Conservation (phyloP, 2,329 filamentous ascomycete species). For the Cytospora leucostoma region DNA sequence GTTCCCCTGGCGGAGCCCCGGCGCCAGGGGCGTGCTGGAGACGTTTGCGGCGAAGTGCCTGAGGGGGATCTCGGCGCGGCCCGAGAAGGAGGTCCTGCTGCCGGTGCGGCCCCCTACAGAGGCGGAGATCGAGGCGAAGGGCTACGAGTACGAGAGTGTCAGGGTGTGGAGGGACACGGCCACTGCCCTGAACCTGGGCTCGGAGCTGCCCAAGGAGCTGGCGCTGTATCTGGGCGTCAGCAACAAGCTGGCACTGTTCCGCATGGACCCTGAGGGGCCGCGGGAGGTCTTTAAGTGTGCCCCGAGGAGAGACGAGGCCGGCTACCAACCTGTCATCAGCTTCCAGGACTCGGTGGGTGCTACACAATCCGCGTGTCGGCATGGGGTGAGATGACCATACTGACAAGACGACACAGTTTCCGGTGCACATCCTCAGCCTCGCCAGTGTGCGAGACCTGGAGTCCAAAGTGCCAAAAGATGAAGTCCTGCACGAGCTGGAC, state of each 20-base stretch:
- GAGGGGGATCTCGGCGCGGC: conserved; percentile 49
- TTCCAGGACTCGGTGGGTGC: conserved; percentile 70
- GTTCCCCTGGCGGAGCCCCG: conserved; percentile 62
- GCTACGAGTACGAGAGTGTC: conserved; percentile 63
- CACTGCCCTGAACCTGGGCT: conserved; percentile 57
- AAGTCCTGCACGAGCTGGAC: conserved; percentile 54
- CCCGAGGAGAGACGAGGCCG: conserved; percentile 57
- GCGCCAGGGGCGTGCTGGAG: conserved; percentile 50
- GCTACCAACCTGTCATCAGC: conserved; percentile 65
- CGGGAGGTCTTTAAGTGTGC: conserved; percentile 63
- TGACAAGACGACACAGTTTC: conserved; percentile 52
- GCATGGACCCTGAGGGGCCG: conserved; percentile 59
- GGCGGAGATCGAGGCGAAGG: conserved; percentile 57
- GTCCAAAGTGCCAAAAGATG: conserved; percentile 52
- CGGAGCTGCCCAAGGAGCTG: conserved; percentile 63
- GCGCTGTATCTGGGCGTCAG: conserved; percentile 66
- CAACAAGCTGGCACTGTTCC: conserved; percentile 67
- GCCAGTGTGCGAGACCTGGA: conserved; percentile 64
- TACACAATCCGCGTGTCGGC: background rate
- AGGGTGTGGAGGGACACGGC: conserved; percentile 64
- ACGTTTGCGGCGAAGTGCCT: conserved; percentile 53
- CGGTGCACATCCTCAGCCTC: conserved; percentile 68
- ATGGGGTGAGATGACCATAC: background rate
- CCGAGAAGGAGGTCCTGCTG: conserved; percentile 66
- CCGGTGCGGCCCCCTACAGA: conserved; percentile 63